Percentiles rank a stretch among this genome's conserved stretches.
phyloP scores from a whole-genome alignment of 805 yeast genomes.

The Cyberlindnera americana region DNA sequence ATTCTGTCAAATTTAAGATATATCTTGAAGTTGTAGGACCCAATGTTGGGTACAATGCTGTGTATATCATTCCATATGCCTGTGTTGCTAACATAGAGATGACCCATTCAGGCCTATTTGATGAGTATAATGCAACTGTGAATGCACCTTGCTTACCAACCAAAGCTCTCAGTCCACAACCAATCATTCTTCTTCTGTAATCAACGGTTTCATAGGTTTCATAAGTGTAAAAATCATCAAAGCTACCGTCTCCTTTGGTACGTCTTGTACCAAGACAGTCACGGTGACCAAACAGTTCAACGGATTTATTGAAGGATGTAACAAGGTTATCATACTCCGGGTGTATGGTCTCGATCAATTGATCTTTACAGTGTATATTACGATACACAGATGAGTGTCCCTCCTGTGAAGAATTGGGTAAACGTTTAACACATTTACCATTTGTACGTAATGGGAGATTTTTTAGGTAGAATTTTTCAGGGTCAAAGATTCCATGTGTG shows the following conservation, averaged over 20 bases:
- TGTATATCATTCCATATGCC: constrained; percentile 42
- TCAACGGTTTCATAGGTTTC: constrained; percentile 39
- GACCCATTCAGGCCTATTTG: constrained; percentile 56
- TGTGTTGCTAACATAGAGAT: constrained; percentile 54
- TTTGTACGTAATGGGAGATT: constrained; percentile 2
- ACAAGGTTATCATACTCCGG: constrained; percentile 41
- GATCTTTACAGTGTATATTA: constrained; percentile 32
- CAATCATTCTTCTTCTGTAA: constrained; percentile 29
- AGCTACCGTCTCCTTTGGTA: constrained; percentile 32
- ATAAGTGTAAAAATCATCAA: constrained; percentile 37
- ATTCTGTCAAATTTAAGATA: constrained; percentile 47
- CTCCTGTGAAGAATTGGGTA: constrained; percentile 33
- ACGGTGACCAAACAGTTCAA: constrained; percentile 27
- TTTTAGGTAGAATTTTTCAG: neutral
- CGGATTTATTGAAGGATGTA: constrained; percentile 38
- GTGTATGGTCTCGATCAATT: constrained; percentile 35
- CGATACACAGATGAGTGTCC: constrained; percentile 47
- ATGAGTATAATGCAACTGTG: constrained; percentile 45
- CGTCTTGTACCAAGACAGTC: constrained; percentile 12
- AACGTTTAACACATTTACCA: neutral
- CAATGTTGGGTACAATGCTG: constrained; percentile 42
- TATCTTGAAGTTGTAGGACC: constrained; percentile 50
- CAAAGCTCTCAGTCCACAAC: constrained; percentile 37
- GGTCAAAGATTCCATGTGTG: constrained; percentile 6
- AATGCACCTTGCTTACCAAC: constrained; percentile 26